Conservation (phyloP, 2,329 filamentous ascomycete genomes). For the Thermothelomyces thermophilus region DNA sequence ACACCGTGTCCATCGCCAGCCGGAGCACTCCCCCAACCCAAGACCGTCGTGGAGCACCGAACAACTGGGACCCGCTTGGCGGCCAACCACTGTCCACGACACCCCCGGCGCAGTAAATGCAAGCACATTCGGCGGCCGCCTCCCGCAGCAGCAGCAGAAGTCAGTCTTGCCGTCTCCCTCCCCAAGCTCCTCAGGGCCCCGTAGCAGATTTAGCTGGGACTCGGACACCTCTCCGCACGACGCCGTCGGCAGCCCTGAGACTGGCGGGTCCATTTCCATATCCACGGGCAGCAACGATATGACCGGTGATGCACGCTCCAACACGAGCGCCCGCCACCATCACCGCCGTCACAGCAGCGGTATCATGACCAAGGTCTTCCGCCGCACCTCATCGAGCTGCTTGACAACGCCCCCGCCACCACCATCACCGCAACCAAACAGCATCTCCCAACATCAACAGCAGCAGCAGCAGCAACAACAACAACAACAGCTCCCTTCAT, state of each 20-base stretch:
- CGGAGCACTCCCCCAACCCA: background rate
- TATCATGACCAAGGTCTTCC: constrained; percentile 14
- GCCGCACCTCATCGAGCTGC: background rate
- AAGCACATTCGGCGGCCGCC: constrained; percentile 2
- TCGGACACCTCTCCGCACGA: too few species aligned
- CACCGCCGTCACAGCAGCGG: background rate
- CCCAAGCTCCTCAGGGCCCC: background rate
- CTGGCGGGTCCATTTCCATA: constrained; percentile 4
- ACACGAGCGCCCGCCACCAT: background rate
- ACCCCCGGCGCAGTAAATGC: background rate
- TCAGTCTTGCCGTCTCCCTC: background rate
- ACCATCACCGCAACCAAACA: background rate
- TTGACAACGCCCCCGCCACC: background rate
- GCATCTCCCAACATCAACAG: too few species aligned
- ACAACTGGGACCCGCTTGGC: background rate
- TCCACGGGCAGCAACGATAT: constrained; percentile 1
- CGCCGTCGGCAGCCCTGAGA: too few species aligned
- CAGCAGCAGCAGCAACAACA: too few species aligned
- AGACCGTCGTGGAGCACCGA: background rate
- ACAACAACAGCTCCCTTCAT: too few species aligned
- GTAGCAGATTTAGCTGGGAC: background rate
- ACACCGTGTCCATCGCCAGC: background rate
- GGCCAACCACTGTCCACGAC: background rate
- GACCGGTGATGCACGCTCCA: background rate
- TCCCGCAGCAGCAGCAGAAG: background rate